Conservation (phyloP, 257 asterid species). For the Solanum bulbocastanum region DNA sequence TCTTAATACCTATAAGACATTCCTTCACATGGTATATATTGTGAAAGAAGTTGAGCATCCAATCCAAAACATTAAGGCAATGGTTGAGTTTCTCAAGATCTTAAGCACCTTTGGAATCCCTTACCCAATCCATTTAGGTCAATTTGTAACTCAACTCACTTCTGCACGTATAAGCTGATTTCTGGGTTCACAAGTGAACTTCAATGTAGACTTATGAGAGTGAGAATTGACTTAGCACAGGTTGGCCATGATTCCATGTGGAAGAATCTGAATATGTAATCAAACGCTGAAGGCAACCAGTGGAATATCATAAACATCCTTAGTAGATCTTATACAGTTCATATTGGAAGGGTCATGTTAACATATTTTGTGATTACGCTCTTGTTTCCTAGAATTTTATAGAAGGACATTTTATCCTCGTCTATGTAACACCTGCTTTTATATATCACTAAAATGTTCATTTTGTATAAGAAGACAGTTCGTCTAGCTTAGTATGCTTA, state of each 20-base stretch:
- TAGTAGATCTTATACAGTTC: background rate
- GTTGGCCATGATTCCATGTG: background rate
- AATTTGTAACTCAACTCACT: background rate
- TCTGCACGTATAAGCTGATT: background rate
- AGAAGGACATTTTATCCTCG: background rate
- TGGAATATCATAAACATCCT: background rate
- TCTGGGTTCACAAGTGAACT: background rate
- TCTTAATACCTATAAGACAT: background rate
- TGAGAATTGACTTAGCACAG: background rate
- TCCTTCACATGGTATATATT: background rate
- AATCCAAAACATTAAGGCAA: background rate
- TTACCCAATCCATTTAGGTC: background rate
- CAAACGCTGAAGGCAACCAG: background rate
- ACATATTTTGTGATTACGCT: background rate
- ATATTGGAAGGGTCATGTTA: background rate
- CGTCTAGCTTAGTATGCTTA: slow-evolving; percentile 6
- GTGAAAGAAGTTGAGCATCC: background rate
- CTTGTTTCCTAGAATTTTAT: background rate
- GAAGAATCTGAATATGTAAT: background rate
- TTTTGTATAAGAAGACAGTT: background rate
- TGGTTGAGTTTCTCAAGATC: background rate
- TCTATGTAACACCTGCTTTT: background rate
- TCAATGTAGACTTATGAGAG: background rate
- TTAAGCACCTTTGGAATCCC: background rate
- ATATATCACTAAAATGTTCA: background rate